Conservation (phyloP, 129 eudicot species). For the Oenanthe sinensis region DNA sequence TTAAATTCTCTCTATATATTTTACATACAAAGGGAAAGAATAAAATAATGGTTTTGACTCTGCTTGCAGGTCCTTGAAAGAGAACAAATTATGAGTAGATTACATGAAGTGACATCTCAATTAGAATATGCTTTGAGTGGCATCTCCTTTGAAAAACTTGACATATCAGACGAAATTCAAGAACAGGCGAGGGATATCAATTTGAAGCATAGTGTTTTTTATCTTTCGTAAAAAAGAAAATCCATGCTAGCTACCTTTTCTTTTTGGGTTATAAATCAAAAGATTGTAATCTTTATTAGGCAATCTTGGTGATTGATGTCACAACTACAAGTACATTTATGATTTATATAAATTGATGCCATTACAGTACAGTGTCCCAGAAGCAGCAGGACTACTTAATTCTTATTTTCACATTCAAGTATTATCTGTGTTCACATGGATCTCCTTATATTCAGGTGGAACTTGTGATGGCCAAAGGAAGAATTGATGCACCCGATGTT, state of each 20-base stretch:
- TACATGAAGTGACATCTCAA: conserved; percentile 53
- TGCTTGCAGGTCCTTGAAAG: conserved; percentile 74
- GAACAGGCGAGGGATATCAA: conserved; percentile 53
- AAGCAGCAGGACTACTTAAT: not conserved
- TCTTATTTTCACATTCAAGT: not conserved
- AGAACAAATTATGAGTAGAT: conserved; percentile 51
- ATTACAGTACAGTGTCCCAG: not conserved
- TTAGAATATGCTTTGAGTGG: conserved; percentile 71
- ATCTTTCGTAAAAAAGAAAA: not conserved
- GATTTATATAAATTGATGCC: not conserved
- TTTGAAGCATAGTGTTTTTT: not conserved
- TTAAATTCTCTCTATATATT: not conserved
- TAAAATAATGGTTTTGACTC: conserved; percentile 4
- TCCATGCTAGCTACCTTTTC: not conserved
- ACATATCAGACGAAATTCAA: conserved; percentile 86
- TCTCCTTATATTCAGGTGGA: conserved; percentile 49
- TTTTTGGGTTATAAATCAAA: not conserved
- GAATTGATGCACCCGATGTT: conserved; percentile 60
- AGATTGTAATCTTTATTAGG: not conserved
- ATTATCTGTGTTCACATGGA: not conserved
- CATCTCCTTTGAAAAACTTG: conserved; percentile 57
- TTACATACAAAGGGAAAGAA: not conserved
- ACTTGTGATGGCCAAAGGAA: conserved; percentile 90
- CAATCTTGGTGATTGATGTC: not conserved
- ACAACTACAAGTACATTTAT: not conserved